These are phyloP conservation scores for Blastocystis hominis DNA, from an alignment of 352 stramenopile genomes.

Conservation along the genomic window DNA sequence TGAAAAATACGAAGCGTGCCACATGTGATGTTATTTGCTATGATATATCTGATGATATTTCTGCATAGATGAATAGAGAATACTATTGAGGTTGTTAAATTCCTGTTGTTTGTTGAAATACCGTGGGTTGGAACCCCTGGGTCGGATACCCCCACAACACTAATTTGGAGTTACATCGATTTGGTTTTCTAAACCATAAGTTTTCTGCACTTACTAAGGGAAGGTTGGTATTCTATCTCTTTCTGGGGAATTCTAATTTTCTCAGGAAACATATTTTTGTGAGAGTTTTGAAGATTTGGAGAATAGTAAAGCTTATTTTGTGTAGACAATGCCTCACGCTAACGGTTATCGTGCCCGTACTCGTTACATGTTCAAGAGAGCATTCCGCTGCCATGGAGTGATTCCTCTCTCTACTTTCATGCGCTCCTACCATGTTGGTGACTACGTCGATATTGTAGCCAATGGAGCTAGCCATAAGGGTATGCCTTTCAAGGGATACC, in stretches of 20 bases:
- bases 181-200: neutral
- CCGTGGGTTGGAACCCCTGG: neutral
- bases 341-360: slow-evolving; percentile 95
- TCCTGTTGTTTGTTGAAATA: neutral
- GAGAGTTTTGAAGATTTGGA: neutral
- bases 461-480: slow-evolving; percentile 96
- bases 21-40: neutral
- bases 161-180: neutral
- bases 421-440: slow-evolving; percentile 93
- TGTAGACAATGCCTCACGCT: slow-evolving; percentile 88
- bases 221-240: neutral
- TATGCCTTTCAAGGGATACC: slow-evolving; percentile 99
- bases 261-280: neutral
- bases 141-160: neutral
- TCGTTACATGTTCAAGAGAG: slow-evolving; percentile 97
- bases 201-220: slow-evolving; percentile 46
- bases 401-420: slow-evolving; percentile 91
- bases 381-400: slow-evolving; percentile 89
- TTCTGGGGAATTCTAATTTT: neutral
- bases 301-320: neutral
- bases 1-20: neutral
- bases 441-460: slow-evolving; percentile 99
- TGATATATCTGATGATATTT: neutral
- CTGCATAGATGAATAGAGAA: neutral
- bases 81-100: neutral